Evolutionary conservation across 2,329 filamentous ascomycete genomes (phyloP).

Genomic region (Hypoxylon sp.): DNA sequence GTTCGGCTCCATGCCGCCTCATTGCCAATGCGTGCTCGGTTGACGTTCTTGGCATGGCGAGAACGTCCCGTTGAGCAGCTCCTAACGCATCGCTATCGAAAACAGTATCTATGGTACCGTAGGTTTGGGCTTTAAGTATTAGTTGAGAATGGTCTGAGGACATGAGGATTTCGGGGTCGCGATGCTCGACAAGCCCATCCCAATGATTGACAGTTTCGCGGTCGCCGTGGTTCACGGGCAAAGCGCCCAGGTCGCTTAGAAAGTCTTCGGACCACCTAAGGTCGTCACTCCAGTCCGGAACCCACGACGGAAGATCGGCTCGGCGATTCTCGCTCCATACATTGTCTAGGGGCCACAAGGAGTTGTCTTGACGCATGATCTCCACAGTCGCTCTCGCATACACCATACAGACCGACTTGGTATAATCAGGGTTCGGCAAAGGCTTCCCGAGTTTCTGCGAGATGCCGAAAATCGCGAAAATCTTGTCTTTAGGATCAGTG

Average conservation of each 20-base stretch:
- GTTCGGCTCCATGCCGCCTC: not conserved
- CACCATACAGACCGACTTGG: not conserved
- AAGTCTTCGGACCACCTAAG: not conserved
- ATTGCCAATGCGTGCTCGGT: not conserved
- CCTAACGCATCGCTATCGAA: not conserved
- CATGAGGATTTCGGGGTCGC: not conserved
- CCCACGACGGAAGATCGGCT: not conserved
- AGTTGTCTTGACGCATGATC: not conserved
- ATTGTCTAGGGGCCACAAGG: not conserved
- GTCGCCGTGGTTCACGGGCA: not conserved
- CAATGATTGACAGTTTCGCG: not conserved
- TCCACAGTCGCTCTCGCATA: not conserved
- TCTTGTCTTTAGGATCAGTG: conserved; percentile 1
- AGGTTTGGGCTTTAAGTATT: not conserved
- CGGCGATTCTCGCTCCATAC: not conserved
- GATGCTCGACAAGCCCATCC: not conserved
- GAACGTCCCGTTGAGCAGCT: not conserved
- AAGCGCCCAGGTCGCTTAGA: not conserved
- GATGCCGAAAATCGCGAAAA: not conserved
- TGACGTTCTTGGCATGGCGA: not conserved
- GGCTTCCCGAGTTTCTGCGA: conserved; percentile 1
- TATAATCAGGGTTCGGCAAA: not conserved
- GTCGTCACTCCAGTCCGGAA: conserved; percentile 1
- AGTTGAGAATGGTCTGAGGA: not conserved
- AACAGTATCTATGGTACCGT: not conserved